phyloP scores from a whole-genome alignment of 805 yeast species.

The Wickerhamiella hasegawae region DNA sequence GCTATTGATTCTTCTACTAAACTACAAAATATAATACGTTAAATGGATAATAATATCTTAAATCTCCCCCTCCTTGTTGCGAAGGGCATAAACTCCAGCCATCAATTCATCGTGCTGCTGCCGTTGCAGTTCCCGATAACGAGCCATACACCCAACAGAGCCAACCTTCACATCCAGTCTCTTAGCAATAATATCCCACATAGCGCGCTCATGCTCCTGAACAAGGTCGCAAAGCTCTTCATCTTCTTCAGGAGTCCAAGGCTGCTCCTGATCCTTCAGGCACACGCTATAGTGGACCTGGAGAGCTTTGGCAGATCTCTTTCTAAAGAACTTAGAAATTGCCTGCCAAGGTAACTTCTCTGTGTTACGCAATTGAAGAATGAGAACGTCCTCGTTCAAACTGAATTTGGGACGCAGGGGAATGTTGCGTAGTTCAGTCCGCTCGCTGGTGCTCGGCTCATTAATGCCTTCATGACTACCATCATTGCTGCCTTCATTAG shows the following conservation, averaged over 20 bases:
- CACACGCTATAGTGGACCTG: conserved; percentile 33
- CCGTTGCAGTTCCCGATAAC: not conserved
- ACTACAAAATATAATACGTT: no score
- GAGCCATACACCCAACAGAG: conserved; percentile 1
- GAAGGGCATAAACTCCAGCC: no score
- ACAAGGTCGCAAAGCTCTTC: conserved; percentile 3
- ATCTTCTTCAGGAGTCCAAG: conserved; percentile 5
- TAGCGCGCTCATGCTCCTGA: conserved; percentile 6
- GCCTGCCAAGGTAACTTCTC: conserved; percentile 73
- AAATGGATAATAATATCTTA: no score
- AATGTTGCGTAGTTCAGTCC: not conserved
- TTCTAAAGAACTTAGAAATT: conserved; percentile 53
- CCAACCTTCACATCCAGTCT: conserved; percentile 1
- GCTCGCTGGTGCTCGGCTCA: not conserved
- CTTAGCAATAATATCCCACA: conserved; percentile 7
- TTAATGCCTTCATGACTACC: no score
- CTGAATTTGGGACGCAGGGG: conserved; percentile 13
- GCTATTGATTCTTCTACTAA: no score
- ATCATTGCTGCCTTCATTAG: no score
- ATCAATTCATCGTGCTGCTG: no score
- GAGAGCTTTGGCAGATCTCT: conserved; percentile 70
- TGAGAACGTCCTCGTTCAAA: conserved; percentile 16
- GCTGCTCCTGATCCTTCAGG: conserved; percentile 8
- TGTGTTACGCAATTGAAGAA: conserved; percentile 40
- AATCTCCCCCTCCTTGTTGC: no score